Base-by-base conservation (phyloP, 1,284 basidiomycete genomes). In the Afroboletus lepidellus region DNA sequence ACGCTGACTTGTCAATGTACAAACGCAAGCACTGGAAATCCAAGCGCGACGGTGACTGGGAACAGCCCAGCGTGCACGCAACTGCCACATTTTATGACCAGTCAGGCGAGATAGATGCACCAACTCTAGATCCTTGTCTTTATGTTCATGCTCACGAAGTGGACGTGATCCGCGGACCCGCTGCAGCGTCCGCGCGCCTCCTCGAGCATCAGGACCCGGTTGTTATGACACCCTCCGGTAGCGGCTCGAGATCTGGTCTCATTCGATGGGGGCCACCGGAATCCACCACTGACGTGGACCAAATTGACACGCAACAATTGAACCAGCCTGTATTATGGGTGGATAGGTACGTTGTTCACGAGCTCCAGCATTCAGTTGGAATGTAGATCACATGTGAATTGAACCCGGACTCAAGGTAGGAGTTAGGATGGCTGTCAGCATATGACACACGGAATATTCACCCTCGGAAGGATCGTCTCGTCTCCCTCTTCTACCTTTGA, bases 81-180 rank as follows among this genome's bases (percentile, higher is more conserved):
- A 16, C 41, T 20, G 21, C 27, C 12, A 18, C 23, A 32, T 32
- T 41, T 20, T 45, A 46, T 30, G n/a, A 23, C n/a, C 59, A 57
- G 8, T 25, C 54, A 20, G 13, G 29, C 2, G 62, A 53, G 18
- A 30, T 24, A 12, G 62, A 57, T 41, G 20, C 20, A 9, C n/a
- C 51, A 5, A n/a, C 37, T 13, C 45, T 33, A 3, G 67, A 75
- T 45, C 61, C 70, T 34, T 62, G 57, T 29, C 70, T 87, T 12
- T 81, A 74, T 60, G 74, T 87, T 41, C 80, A 83, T 58, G 86
- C 83, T 0, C 74, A 87, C 58, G 87, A 90, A 69, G 84, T 84
- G 5, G 83, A 86, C 53, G 60, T 90, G 32, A 63, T 80, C 2
- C 75, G 73, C 29, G 81, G 83, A 5, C 73, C 78, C 0, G 66